A percentile compares a stretch with the other conserved stretches of the same genome.
Conservation (phyloP, 495 filamentous ascomycete species). For the Aspergillus biplanus region DNA sequence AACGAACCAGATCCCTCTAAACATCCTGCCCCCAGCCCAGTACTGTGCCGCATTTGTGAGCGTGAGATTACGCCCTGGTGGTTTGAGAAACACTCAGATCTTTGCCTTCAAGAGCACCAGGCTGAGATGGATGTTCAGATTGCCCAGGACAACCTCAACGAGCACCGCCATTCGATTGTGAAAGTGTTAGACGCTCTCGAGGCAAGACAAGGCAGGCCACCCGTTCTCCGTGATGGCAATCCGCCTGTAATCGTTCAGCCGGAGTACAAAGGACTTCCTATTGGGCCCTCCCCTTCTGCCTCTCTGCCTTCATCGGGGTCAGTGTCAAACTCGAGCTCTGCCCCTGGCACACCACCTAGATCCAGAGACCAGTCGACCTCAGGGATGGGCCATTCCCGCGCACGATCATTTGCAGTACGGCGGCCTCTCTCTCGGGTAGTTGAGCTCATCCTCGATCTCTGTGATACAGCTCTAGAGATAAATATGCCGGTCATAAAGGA, state of each 20-base stretch:
- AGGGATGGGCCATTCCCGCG: constrained; percentile 70
- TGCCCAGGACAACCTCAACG: constrained; percentile 87
- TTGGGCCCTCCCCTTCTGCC: constrained; percentile 65
- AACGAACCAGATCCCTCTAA: constrained; percentile 86
- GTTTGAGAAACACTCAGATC: constrained; percentile 98
- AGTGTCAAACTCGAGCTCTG: constrained; percentile 66
- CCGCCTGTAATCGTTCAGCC: constrained; percentile 57
- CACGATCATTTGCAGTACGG: constrained; percentile 83
- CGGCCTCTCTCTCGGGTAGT: constrained; percentile 90
- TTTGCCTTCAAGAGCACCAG: constrained; percentile 92
- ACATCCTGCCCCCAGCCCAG: constrained; percentile 83
- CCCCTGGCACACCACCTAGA: constrained; percentile 68
- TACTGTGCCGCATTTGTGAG: constrained; percentile 96
- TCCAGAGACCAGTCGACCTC: constrained; percentile 82
- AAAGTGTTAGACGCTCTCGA: constrained; percentile 92
- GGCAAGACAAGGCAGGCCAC: constrained; percentile 69
- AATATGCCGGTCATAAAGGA: constrained; percentile 92
- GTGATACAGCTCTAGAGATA: constrained; percentile 94
- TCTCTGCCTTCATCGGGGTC: constrained; percentile 61
- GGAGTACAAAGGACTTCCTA: constrained; percentile 89
- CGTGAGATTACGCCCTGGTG: constrained; percentile 98
- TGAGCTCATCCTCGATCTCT: constrained; percentile 90
- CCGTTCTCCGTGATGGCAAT: constrained; percentile 59
- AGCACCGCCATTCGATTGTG: constrained; percentile 95
- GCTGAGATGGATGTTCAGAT: constrained; percentile 98